Conservation (phyloP, 345 rosid genomes). For the Salix arbutifolia region DNA sequence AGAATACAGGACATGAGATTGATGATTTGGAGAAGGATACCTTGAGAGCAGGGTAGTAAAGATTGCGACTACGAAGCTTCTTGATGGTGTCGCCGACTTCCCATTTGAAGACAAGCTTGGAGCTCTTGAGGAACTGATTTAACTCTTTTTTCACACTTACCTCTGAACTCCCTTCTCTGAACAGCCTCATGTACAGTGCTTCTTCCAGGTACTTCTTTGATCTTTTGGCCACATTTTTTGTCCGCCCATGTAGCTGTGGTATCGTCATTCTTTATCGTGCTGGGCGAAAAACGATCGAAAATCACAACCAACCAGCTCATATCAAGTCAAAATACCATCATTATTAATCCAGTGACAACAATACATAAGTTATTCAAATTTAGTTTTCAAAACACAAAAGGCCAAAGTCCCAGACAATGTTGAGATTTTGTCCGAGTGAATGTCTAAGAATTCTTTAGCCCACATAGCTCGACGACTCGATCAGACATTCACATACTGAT, state of each 20-base stretch:
- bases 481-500: not conserved
- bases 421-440: not conserved
- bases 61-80: slow-evolving; percentile 73
- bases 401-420: not conserved
- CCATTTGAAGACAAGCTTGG: slow-evolving; percentile 92
- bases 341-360: not conserved
- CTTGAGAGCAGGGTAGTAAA: slow-evolving; percentile 84
- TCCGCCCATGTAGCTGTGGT: slow-evolving; percentile 56
- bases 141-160: slow-evolving; percentile 59
- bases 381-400: not conserved
- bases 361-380: not conserved
- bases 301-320: not conserved
- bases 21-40: slow-evolving; percentile 22
- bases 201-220: slow-evolving; percentile 88
- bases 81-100: slow-evolving; percentile 81
- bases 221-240: slow-evolving; percentile 54
- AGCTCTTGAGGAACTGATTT: slow-evolving; percentile 72
- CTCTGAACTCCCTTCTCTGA: slow-evolving; percentile 75
- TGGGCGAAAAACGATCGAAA: not conserved
- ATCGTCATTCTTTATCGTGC: slow-evolving; percentile 45
- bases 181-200: slow-evolving; percentile 61
- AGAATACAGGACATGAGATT: not conserved
- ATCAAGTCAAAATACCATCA: not conserved
- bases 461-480: not conserved
- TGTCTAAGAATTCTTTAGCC: not conserved